These are phyloP conservation scores for Fusarium xylarioides DNA, from an alignment of 2,329 filamentous ascomycete genomes.

Conservation along the genomic window DNA sequence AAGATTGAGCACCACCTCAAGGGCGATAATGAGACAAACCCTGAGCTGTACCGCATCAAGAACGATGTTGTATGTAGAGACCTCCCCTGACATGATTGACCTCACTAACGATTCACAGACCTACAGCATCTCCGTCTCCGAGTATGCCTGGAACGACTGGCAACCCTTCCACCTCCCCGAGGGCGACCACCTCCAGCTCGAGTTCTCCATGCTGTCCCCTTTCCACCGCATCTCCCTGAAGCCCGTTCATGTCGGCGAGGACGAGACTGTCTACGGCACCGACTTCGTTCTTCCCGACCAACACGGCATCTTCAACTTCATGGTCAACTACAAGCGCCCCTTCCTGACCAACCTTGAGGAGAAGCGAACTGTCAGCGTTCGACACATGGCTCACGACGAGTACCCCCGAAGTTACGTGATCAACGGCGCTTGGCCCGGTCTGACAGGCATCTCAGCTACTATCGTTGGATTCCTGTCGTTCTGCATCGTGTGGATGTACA, in stretches of 20 bases:
- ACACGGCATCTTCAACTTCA: constrained; percentile 99
- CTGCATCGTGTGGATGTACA: constrained; percentile 86
- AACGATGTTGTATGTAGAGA: constrained; percentile 82
- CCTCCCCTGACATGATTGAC: not conserved
- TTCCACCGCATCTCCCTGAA: constrained; percentile 87
- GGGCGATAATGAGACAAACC: constrained; percentile 73
- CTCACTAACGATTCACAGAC: constrained; percentile 61
- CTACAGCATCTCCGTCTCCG: constrained; percentile 88
- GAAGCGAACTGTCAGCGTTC: constrained; percentile 92
- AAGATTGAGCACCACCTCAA: constrained; percentile 78
- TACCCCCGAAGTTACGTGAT: constrained; percentile 93
- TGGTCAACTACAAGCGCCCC: constrained; percentile 94
- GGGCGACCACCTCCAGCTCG: constrained; percentile 84
- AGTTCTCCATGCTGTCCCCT: constrained; percentile 98
- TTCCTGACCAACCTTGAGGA: constrained; percentile 91
- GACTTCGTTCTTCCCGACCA: constrained; percentile 91
- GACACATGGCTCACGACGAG: constrained; percentile 97
- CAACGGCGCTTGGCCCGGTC: constrained; percentile 92
- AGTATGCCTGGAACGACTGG: constrained; percentile 80
- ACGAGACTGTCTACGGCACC: constrained; percentile 77
- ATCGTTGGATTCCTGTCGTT: constrained; percentile 86
- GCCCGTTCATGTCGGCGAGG: constrained; percentile 64
- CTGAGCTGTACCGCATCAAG: constrained; percentile 92
- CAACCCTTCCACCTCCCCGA: constrained; percentile 75
- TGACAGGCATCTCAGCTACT: constrained; percentile 85